Base-by-base conservation (phyloP, 257 asterid genomes). In the Gentiana dahurica region DNA sequence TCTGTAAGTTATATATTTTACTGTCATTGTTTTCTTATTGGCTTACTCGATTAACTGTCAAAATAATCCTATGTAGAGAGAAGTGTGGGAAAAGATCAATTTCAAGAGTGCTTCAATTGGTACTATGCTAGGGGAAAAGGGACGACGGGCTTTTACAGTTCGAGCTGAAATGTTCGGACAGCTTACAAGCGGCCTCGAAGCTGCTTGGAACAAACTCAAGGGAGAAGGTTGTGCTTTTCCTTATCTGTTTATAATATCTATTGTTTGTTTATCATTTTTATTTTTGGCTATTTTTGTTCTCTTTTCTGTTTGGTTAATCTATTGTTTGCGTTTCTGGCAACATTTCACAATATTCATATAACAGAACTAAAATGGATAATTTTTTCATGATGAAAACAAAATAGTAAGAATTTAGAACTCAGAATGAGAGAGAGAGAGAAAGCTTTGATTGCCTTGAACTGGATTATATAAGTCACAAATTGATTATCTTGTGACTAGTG, bases 91-190 rank as follows among this genome's bases (percentile, higher is more conserved):
- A 50, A 69, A 58, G 78, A 65, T 90, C 59, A 75, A 77, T 65
- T 65, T 79, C n/a, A 63, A 50, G 71, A 75, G 53, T 51, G 51
- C 54, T 34, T 72, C 46, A 41, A 41, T 1, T 49, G 33, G 60
- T 11, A 63, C 34, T 32, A 62, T 51, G 1, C 69, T 76, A 51
- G 79, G 81, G 68, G 77, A 69, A 52, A 73, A 47, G 73, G 24
- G 24, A 24, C 72, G 77, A 47, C 68, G 86, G 11, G 68, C 62
- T 36, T 12, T 66, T 59, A 69, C 74, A 13, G 81, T 91, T 69
- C 76, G 79, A 68, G 98, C 93, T 51, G 98, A 91, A 73, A 91
- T 87, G 95, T 87, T 87, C 66, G 98, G 98, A 54, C 93, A 91
- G 77, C 92, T 91, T 34, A 81, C 95, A 1, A 74, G 81, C 46